phyloP scores from a whole-genome alignment of 805 yeast genomes.

The Teunomyces cretensis region DNA sequence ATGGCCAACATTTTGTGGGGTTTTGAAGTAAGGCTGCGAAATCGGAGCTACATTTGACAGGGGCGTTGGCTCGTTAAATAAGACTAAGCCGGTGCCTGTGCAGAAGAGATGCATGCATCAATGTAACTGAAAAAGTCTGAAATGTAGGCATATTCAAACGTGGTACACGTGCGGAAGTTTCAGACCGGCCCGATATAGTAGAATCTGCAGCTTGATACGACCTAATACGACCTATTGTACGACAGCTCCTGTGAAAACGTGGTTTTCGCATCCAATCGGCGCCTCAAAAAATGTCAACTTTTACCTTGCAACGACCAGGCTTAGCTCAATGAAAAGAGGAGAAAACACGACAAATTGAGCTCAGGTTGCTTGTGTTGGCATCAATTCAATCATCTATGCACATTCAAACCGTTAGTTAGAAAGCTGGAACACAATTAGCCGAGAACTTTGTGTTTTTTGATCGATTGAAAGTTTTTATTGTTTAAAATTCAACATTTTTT shows the following conservation, averaged over 20 bases:
- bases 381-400: too few species aligned
- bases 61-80: background rate
- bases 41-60: background rate
- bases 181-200: background rate
- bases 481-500: too few species aligned
- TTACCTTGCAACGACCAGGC: too few species aligned
- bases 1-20: background rate
- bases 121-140: too few species aligned
- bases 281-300: background rate
- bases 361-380: too few species aligned
- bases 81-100: background rate
- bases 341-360: background rate
- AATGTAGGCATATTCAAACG: background rate
- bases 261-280: conserved; percentile 1
- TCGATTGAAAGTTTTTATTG: too few species aligned
- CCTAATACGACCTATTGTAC: background rate
- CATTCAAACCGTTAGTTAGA: too few species aligned
- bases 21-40: background rate
- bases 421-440: too few species aligned
- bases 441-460: too few species aligned
- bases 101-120: background rate
- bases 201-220: background rate
- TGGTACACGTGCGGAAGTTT: conserved; percentile 1
- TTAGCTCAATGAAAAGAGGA: background rate
- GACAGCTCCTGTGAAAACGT: background rate